Conservation (phyloP, 1,284 basidiomycete genomes). For the Anthracocystis walkeri region DNA sequence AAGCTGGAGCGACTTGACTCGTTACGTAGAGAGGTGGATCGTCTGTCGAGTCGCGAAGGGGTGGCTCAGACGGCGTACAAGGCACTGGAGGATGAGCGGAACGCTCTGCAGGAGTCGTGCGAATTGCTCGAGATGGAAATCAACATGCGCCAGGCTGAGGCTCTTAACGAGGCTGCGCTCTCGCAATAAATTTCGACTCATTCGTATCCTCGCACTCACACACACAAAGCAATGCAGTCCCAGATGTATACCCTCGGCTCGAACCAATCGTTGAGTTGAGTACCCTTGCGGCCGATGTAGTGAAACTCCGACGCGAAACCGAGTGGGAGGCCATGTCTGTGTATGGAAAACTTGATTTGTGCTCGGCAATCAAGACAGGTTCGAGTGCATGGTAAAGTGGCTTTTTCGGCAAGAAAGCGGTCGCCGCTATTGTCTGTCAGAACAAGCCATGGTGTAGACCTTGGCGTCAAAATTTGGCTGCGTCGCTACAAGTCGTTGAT, state of each 20-base stretch:
- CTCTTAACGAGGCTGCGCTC: constrained; percentile 37
- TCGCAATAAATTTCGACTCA: constrained; percentile 2
- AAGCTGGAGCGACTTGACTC: constrained; percentile 56
- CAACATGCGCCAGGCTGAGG: constrained; percentile 66
- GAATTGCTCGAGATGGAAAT: constrained; percentile 62
- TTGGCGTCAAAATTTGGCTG: neutral
- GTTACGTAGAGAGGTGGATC: constrained; percentile 57
- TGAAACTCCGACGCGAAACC: too few species aligned
- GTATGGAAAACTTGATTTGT: too few species aligned
- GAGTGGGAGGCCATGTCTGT: too few species aligned
- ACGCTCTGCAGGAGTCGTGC: constrained; percentile 49
- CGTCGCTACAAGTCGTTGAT: constrained; percentile 2
- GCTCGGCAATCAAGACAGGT: too few species aligned
- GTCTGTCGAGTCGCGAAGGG: constrained; percentile 49
- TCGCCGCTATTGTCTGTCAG: neutral
- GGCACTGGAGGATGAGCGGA: constrained; percentile 47
- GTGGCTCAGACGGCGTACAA: constrained; percentile 58
- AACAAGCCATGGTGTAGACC: too few species aligned
- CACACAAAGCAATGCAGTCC: neutral
- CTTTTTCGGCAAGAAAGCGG: too few species aligned
- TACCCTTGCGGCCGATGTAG: too few species aligned
- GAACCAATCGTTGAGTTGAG: too few species aligned
- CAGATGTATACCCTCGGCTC: neutral
- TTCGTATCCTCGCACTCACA: neutral
- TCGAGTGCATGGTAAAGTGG: too few species aligned